Percentiles rank a stretch among this genome's conserved stretches.
Conservation (phyloP, 2,329 filamentous ascomycete genomes). For the Alternaria tenuissima region DNA sequence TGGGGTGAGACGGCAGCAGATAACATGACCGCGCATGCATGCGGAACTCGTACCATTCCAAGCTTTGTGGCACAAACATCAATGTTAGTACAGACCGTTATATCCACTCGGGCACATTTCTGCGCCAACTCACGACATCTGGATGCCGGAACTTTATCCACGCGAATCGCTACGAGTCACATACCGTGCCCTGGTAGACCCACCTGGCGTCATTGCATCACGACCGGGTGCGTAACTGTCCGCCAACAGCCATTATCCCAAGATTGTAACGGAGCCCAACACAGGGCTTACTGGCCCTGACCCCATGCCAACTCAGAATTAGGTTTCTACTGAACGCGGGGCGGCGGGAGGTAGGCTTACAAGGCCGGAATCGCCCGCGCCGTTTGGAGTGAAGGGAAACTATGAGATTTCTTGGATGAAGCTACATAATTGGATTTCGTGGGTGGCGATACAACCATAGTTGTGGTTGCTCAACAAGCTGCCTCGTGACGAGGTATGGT, state of each 20-base stretch:
- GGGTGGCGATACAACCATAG: not conserved
- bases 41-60: constrained; percentile 1
- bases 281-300: constrained; percentile 6
- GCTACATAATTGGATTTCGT: constrained; percentile 1
- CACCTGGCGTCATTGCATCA: constrained; percentile 12
- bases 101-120: not conserved
- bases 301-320: constrained; percentile 15
- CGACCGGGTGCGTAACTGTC: constrained; percentile 13
- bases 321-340: constrained; percentile 14
- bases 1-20: not conserved
- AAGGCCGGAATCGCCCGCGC: constrained; percentile 5
- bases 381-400: not conserved
- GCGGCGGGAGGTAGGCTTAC: constrained; percentile 11
- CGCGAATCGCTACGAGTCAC: constrained; percentile 18
- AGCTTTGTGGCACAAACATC: not conserved
- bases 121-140: not conserved
- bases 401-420: not conserved
- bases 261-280: not conserved
- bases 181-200: constrained; percentile 6
- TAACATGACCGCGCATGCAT: constrained; percentile 2
- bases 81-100: not conserved
- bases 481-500: not conserved
- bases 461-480: not conserved
- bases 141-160: constrained; percentile 18
- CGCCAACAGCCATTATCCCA: constrained; percentile 7